phyloP scores from a whole-genome alignment of 208 protist species.

The Leishmania mexicana region DNA sequence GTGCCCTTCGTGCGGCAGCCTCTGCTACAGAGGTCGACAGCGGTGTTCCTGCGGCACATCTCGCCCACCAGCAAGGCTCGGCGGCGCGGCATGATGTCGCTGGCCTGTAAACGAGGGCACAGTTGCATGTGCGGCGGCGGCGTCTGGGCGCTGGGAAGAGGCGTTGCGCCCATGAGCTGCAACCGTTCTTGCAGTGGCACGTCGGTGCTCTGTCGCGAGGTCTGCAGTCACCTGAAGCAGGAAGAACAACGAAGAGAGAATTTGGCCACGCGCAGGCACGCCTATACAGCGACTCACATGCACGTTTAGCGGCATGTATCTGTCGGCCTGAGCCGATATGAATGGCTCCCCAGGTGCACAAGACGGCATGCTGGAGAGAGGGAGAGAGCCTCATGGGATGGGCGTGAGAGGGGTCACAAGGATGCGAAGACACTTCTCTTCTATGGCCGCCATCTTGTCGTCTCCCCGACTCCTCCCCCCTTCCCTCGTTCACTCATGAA shows the following conservation, averaged over 20 bases:
- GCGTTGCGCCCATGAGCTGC: background rate
- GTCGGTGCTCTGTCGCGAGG: background rate
- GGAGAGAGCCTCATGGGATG: too few species aligned
- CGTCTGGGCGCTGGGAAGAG: background rate
- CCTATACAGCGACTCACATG: background rate
- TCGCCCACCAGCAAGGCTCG: constrained; percentile 7
- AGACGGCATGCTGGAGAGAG: too few species aligned
- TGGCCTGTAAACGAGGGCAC: background rate
- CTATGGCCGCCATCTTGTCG: background rate
- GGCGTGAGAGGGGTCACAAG: too few species aligned
- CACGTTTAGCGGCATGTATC: too few species aligned
- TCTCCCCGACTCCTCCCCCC: background rate
- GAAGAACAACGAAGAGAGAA: background rate
- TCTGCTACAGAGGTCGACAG: constrained; percentile 63
- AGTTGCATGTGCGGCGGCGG: background rate
- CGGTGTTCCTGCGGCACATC: constrained; percentile 53
- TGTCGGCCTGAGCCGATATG: too few species aligned
- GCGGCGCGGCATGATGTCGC: background rate
- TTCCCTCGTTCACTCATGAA: background rate
- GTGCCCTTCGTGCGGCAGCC: constrained; percentile 49
- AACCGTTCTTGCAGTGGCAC: background rate
- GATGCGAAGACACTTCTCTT: background rate
- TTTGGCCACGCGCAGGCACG: background rate
- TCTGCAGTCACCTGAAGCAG: background rate
- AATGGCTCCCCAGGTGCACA: too few species aligned